These are phyloP conservation scores for Tetrahymena thermophila DNA, from an alignment of 73 alveolate species.

Conservation along the genomic window DNA sequence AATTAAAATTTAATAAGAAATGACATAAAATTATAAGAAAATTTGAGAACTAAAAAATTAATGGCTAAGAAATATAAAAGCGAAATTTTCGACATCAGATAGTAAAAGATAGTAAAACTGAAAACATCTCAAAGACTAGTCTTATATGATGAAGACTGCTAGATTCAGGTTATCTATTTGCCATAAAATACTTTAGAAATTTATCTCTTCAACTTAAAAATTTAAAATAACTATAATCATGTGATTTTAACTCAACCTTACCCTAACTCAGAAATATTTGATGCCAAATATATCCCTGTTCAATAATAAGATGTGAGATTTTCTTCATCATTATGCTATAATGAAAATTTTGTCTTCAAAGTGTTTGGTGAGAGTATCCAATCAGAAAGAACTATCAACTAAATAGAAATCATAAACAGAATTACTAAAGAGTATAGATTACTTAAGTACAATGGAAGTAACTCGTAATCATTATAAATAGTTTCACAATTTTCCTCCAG, in stretches of 20 bases:
- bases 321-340: not conserved
- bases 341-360: not conserved
- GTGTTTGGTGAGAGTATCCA: not conserved
- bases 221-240: not conserved
- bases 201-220: not conserved
- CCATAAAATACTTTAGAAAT: not conserved
- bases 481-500: not conserved
- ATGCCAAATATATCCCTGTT: not conserved
- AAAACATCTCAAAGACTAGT: not conserved
- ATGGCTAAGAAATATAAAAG: not conserved
- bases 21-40: not conserved
- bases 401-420: not conserved
- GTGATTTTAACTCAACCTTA: not conserved
- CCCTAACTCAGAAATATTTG: not conserved
- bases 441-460: not conserved
- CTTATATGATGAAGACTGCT: not conserved
- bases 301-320: not conserved
- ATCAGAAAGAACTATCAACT: not conserved
- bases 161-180: not conserved
- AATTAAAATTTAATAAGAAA: not conserved
- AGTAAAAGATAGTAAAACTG: not conserved
- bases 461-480: not conserved
- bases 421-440: not conserved
- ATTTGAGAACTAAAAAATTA: not conserved
- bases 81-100: not conserved